These are phyloP conservation scores for Flaveria trinervia DNA, from an alignment of 129 eudicot species.

Conservation along the genomic window DNA sequence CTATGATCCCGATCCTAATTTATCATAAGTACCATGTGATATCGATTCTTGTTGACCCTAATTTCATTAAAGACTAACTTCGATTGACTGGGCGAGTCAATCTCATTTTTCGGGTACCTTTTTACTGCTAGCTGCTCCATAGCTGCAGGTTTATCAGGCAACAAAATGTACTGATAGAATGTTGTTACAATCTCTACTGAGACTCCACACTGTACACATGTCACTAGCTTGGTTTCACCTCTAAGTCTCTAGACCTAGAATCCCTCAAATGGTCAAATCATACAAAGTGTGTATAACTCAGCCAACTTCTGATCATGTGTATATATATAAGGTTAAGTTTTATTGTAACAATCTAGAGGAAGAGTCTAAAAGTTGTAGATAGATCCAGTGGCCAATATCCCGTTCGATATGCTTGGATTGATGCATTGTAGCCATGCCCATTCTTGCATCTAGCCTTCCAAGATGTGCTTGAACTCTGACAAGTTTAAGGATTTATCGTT, in stretches of 20 bases:
- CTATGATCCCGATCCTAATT: not conserved
- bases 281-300: not conserved
- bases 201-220: not conserved
- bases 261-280: not conserved
- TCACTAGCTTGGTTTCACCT: not conserved
- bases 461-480: not conserved
- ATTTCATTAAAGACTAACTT: too few relatives aligned
- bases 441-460: not conserved
- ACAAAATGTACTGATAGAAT: too few relatives aligned
- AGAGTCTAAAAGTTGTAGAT: not conserved
- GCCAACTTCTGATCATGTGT: too few relatives aligned
- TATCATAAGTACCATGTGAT: not conserved
- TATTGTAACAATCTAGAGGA: not conserved
- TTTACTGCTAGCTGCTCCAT: too few relatives aligned
- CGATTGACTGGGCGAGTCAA: too few relatives aligned
- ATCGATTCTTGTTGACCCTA: too few relatives aligned
- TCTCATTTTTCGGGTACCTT: too few relatives aligned
- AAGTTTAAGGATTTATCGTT: not conserved
- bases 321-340: not conserved
- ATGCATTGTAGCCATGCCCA: not conserved
- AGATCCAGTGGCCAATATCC: not conserved
- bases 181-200: not conserved
- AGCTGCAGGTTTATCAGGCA: not conserved
- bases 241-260: not conserved
- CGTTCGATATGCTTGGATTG: not conserved